A percentile compares a stretch with the other conserved stretches of the same genome.
These are phyloP conservation scores for Capsella rubella DNA, from an alignment of 441 rosid species.

Conservation along the genomic window DNA sequence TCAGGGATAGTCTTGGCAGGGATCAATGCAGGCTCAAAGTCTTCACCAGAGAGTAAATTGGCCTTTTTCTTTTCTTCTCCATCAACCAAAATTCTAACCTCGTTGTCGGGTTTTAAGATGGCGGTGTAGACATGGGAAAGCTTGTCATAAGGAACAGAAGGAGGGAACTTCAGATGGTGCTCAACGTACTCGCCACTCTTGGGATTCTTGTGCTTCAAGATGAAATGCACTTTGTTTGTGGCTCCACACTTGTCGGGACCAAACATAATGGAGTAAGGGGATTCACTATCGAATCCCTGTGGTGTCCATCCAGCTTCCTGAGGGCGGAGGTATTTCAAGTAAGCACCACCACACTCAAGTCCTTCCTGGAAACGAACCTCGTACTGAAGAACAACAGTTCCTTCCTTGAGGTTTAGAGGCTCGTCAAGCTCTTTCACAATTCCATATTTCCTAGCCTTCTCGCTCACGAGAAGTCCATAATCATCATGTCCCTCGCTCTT, in stretches of 20 bases:
- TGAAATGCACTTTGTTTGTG: constrained; percentile 97
- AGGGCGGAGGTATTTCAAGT: constrained; percentile 87
- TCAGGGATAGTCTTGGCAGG: constrained; percentile 93
- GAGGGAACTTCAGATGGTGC: constrained; percentile 91
- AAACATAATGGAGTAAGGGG: constrained; percentile 95
- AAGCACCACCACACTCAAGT: constrained; percentile 99
- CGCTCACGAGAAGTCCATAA: constrained; percentile 94
- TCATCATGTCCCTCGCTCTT: constrained; percentile 98
- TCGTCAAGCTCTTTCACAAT: constrained; percentile 80
- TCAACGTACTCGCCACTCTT: constrained; percentile 89
- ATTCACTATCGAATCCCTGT: constrained; percentile 74
- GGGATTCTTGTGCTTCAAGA: constrained; percentile 94
- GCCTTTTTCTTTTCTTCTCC: constrained; percentile 94
- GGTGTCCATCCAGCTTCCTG: constrained; percentile 88
- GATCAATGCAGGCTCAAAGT: constrained; percentile 86
- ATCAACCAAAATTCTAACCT: constrained; percentile 73
- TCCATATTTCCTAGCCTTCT: constrained; percentile 86
- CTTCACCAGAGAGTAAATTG: constrained; percentile 73
- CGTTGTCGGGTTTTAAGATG: constrained; percentile 81
- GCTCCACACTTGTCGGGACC: constrained; percentile 98
- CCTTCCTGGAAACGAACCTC: constrained; percentile 93
- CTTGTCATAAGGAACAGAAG: constrained; percentile 90
- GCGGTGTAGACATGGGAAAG: constrained; percentile 95
- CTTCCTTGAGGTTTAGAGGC: constrained; percentile 74
- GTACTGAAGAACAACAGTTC: constrained; percentile 80